Base-by-base conservation (phyloP, 257 asterid genomes). In the Penstemon davidsonii region DNA sequence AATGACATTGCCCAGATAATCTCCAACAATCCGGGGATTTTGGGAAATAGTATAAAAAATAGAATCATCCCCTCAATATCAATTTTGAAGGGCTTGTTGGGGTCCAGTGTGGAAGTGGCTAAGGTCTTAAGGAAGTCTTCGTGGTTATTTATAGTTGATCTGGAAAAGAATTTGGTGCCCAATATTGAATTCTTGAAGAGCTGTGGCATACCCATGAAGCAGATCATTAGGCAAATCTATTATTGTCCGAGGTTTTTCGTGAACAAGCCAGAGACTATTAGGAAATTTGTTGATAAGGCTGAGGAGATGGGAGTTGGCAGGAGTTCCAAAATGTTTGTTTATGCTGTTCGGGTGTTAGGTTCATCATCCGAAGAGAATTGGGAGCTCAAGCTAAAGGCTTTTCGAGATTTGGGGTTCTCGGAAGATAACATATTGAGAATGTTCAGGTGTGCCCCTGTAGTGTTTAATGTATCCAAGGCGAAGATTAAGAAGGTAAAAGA, bases 91-190 rank as follows among this genome's bases (percentile, higher is more conserved):
- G 67, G 61, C 10, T 15, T 79, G 46, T 39, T 81, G 10, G 87
- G 80, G 1, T 81, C 82, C 19, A 43, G 57, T 46, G 47, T 61
- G 1, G 56, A 63, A 4, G 80, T 82, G 37, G 72, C 68, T 46
- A 81, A 62, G 70, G 25, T 75, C 3, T 42, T 75, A 3, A 66
- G 33, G 62, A 12, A 3, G 7, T 60, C 67, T 38, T 60, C 76
- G 9, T 36, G 79, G 63, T 75, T 72, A 9, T 19, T 79, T 52
- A n/a, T 44, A 10, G 15, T 9, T 7, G 67, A 79, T 72, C 45
- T 81, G 68, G 61, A 75, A 18, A 82, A 53, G 62, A 77, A 56
- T 18, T 3, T 84, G 74, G 8, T 77, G 25, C 82, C 83, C 1
- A 79, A 82, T 54, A 60, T 84, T 15, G 60, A 79, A 60, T 62